Conservation (phyloP, 805 yeast genomes). For the Wickerhamiella lipophila region DNA sequence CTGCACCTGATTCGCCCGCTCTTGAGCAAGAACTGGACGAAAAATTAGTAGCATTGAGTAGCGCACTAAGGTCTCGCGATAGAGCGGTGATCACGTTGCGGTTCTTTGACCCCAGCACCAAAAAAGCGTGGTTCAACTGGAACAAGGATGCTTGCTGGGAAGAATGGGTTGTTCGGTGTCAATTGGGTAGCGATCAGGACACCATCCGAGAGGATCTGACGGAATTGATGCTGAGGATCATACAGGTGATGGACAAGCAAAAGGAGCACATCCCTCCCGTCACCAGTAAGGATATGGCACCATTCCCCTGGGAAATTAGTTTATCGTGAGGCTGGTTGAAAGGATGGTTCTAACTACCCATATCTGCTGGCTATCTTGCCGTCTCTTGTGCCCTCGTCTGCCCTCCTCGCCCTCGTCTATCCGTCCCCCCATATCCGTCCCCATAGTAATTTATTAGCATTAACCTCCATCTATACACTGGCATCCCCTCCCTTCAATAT, state of each 20-base stretch:
- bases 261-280: conserved; percentile 66
- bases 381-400: too few relatives aligned
- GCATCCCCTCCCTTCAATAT: too few relatives aligned
- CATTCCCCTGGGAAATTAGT: conserved; percentile 45
- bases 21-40: conserved; percentile 16
- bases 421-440: background rate
- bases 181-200: conserved; percentile 26
- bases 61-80: conserved; percentile 14
- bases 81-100: conserved; percentile 19
- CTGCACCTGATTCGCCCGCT: conserved; percentile 15
- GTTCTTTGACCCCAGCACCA: conserved; percentile 31
- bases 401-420: background rate
- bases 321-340: background rate
- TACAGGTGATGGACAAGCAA: conserved; percentile 41
- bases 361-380: too few relatives aligned
- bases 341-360: too few relatives aligned
- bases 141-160: conserved; percentile 51
- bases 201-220: conserved; percentile 30
- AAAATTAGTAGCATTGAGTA: conserved; percentile 14
- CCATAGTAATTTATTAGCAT: background rate
- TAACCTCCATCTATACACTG: background rate
- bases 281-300: conserved; percentile 48
- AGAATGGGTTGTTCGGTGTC: conserved; percentile 48
- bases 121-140: conserved; percentile 45
- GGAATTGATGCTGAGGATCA: conserved; percentile 34